phyloP scores from a whole-genome alignment of 106 monocot genomes.

The Allium fistulosum region DNA sequence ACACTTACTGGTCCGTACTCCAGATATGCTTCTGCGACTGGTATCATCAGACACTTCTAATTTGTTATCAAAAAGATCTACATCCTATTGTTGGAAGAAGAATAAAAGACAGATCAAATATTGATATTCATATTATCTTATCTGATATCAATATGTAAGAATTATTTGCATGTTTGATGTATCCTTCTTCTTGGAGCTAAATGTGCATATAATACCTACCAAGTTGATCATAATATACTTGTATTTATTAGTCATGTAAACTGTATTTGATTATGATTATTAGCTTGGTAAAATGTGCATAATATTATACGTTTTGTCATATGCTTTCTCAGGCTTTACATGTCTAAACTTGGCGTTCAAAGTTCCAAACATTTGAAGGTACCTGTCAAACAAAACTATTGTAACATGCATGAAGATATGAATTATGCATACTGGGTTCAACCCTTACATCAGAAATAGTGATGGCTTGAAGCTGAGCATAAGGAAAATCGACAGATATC shows the following conservation, averaged over 20 bases:
- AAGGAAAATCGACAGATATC: conserved; percentile 36
- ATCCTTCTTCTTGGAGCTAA: no score
- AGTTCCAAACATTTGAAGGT: not conserved
- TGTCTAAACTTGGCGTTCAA: no score
- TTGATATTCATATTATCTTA: not conserved
- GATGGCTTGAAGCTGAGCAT: conserved; percentile 18
- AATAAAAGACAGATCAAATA: not conserved
- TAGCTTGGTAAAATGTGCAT: no score
- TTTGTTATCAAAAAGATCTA: conserved; percentile 2
- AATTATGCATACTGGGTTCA: no score
- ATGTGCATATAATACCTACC: no score
- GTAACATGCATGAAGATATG: not conserved
- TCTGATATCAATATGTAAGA: no score
- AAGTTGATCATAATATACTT: no score
- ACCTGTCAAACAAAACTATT: not conserved
- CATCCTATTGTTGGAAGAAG: conserved; percentile 2
- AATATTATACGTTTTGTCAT: no score
- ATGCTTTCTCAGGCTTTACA: no score
- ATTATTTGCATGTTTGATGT: no score
- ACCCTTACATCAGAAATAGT: conserved; percentile 28
- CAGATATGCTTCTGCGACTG: conserved; percentile 7
- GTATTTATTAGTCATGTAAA: no score
- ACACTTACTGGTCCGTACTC: conserved; percentile 2
- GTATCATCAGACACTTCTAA: conserved; percentile 3
- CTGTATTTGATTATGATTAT: no score